These are phyloP conservation scores for Erysimum pusillum DNA, from an alignment of 441 rosid genomes.

Conservation along the genomic window DNA sequence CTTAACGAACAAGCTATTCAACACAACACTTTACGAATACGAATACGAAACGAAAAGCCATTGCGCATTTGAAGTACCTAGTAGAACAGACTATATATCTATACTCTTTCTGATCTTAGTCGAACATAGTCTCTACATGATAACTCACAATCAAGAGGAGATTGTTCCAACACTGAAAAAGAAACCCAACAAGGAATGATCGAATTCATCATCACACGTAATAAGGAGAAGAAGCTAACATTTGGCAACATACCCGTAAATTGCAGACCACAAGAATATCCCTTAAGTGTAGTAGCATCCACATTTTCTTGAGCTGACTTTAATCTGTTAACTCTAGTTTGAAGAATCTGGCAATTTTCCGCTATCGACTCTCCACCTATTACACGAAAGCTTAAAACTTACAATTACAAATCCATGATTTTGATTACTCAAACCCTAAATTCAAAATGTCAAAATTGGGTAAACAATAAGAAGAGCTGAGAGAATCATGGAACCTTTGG, in stretches of 20 bases:
- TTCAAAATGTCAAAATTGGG: conserved; percentile 10
- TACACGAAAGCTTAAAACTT: neutral
- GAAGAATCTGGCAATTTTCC: conserved; percentile 91
- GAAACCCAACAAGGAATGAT: conserved; percentile 1
- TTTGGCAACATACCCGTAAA: conserved; percentile 47
- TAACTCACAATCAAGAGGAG: too few relatives aligned
- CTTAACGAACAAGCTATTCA: conserved; percentile 14
- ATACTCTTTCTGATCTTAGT: conserved; percentile 11
- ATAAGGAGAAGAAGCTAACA: neutral
- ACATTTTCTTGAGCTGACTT: conserved; percentile 69
- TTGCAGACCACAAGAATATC: conserved; percentile 76
- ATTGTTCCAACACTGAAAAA: neutral
- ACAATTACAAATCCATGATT: neutral
- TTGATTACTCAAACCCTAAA: neutral
- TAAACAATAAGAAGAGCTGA: neutral
- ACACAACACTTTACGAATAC: conserved; percentile 8
- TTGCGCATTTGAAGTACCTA: neutral
- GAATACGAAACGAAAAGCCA: conserved; percentile 5
- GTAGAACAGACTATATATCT: neutral
- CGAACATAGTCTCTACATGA: too few relatives aligned
- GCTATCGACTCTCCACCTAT: conserved; percentile 82
- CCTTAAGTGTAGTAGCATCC: conserved; percentile 60
- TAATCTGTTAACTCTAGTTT: conserved; percentile 81
- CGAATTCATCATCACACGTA: neutral
- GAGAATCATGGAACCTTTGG: conserved; percentile 61